Evolutionary conservation across 202 grass and related monocot species (phyloP), one percentile per base, ranked within the genome.

Genomic region (Saccharum hybrid): DNA sequence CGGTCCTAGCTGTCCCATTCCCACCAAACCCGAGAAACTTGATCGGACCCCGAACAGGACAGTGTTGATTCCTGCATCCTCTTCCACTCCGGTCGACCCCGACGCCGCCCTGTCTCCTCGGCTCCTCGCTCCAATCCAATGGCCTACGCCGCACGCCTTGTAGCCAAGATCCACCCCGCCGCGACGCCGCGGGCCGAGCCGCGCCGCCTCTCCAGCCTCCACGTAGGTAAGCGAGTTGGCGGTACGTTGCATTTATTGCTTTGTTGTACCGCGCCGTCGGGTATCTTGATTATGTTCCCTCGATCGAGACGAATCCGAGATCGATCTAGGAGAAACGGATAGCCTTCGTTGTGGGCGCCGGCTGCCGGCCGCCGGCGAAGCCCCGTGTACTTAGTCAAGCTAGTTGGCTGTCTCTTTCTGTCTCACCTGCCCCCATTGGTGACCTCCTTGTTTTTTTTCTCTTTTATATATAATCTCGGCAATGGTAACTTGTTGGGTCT

Each of bases 291-390:
- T 8, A 45, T 38, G 8, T 26, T 74, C 13, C 33, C 31, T 52
- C 19, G 42, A 74, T 39, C 31, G 19, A 19, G 70, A 6, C 31
- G 43, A 51, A 23, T 52, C 60, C 1, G 43, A 75, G 14, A 56
- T 52, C 63, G 31, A 66, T 21, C 48, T 31, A 33, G 21, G 43
- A 75, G 46, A 11, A 54, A 26, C 45, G 12, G 19, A 23, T 64
- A 38, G 42, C 41, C 43, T 63, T 45, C 81, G 57, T 36, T 52
- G 30, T 65, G 60, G 9, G 13, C 28, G 77, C 77, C n/a, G n/a
- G n/a, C n/a, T n/a, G n/a, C n/a, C 64, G 78, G 78, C 78, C 71
- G 70, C 71, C 71, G 60, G 71, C 36, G 36, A 37, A 37, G 36
- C n/a, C 45, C 3, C 9, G 60, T 52, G n/a, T 74, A 65, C 81